Base-by-base conservation (phyloP, 331 rosid species). In the Telfairia occidentalis region DNA sequence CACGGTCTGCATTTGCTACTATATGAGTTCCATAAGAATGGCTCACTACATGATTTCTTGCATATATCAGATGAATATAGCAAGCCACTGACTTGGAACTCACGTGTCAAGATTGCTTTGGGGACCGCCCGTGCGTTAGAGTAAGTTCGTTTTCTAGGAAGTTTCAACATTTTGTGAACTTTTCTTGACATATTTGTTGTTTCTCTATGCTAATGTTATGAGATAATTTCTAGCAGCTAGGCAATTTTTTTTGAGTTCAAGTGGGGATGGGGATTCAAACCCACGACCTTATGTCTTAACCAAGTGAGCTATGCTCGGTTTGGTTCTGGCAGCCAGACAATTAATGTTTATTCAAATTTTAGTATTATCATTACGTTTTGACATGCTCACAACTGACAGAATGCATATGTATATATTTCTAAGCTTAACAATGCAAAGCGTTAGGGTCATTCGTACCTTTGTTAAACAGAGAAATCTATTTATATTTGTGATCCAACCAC, bases 121-220 rank as follows among this genome's bases (percentile, higher is more conserved):
- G 99, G 97, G 35, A 90, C 92, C 57, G 99, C 97, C 73, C 96
- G 97, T 18, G 99, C 97, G 45, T 71, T 95, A 70, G 99, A 95
- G 99, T 95, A 86, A 87, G 99, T 85, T 46, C 55, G 12, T 23
- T 66, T 40, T 3, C 29, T 64, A 5, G 23, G 26, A 61, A 32
- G 46, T 21, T 37, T 61, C 35, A 58, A 58, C 65, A 58, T 58
- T 58, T 58, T 58, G 13, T 29, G 18, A 37, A n/a, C 46, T 64
- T 64, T 64, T 19, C 49, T 16, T n/a, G 9, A 30, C 49, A 38
- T 67, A 43, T 69, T 32, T 34, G 16, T 29, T 48, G 19, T 2
- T 2, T 59, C 19, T 29, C 40, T 59, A 29, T 29, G 3, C 8
- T 59, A 5, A 26, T 13, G 37, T 29, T 26, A 42, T 69, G 74